Percentiles rank a stretch among this genome's conserved stretches.
Evolutionary conservation across 108 stramenopile genomes (phyloP).

Genomic region (Pseudonitzschia multiseries): DNA sequence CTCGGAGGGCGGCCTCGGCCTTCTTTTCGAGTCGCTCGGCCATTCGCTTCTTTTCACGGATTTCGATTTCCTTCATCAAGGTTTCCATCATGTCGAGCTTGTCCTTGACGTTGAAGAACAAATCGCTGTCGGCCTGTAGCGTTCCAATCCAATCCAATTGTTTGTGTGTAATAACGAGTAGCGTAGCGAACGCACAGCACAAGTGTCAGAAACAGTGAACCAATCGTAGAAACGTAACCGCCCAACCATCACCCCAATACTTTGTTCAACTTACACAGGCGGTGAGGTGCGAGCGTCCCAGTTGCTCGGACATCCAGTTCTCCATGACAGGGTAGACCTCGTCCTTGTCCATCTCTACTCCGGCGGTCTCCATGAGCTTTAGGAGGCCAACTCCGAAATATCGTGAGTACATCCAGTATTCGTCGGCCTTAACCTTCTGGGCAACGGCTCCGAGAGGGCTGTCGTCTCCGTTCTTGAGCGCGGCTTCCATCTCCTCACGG

Average conservation of each 20-base stretch:
- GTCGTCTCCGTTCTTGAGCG: constrained; percentile 77
- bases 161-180: too few relatives aligned
- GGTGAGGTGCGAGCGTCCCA: constrained; percentile 75
- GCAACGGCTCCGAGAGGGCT: constrained; percentile 67
- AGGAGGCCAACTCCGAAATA: constrained; percentile 88
- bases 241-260: too few relatives aligned
- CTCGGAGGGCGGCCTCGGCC: constrained; percentile 79
- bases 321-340: constrained; percentile 91
- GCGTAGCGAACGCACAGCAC: too few relatives aligned
- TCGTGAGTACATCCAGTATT: constrained; percentile 91
- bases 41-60: constrained; percentile 97
- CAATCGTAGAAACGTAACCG: too few relatives aligned
- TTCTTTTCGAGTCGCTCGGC: constrained; percentile 94
- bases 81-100: constrained; percentile 96
- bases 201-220: too few relatives aligned
- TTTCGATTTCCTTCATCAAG: constrained; percentile 98
- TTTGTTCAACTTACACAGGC: constrained; percentile 93
- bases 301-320: constrained; percentile 77
- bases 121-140: constrained; percentile 77
- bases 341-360: constrained; percentile 86
- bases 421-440: constrained; percentile 68
- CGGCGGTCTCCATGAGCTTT: constrained; percentile 77
- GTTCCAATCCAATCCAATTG: too few relatives aligned
- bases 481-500: constrained; percentile 79
- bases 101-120: constrained; percentile 80